phyloP scores from a whole-genome alignment of 108 stramenopile species.

The Conticribra guillardii region DNA sequence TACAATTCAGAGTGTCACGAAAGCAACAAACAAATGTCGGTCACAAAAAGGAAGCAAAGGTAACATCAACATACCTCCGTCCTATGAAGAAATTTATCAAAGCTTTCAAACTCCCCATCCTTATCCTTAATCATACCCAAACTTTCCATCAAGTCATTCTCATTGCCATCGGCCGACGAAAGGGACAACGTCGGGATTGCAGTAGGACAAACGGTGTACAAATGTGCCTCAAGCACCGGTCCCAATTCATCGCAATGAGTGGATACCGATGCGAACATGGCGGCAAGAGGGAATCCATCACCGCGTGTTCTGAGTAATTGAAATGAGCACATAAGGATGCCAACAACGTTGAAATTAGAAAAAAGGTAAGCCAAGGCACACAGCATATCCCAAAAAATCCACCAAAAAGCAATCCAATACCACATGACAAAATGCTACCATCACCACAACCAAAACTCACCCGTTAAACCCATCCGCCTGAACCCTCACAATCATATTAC shows the following conservation, averaged over 20 bases:
- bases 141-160: slow-evolving; percentile 77
- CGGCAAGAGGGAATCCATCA: slow-evolving; percentile 86
- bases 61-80: slow-evolving; percentile 55
- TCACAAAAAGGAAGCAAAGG: neutral
- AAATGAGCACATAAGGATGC: too few relatives aligned
- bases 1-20: neutral
- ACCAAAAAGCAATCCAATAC: slow-evolving; percentile 1
- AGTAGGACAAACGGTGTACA: slow-evolving; percentile 85
- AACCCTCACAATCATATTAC: slow-evolving; percentile 74
- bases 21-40: neutral
- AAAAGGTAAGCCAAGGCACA: too few relatives aligned
- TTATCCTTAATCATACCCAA: slow-evolving; percentile 83
- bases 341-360: too few relatives aligned
- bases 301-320: slow-evolving; percentile 62
- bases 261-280: slow-evolving; percentile 67
- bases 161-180: slow-evolving; percentile 41
- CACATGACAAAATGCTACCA: neutral
- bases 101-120: slow-evolving; percentile 81
- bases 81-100: slow-evolving; percentile 77
- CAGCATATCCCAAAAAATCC: neutral
- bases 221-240: slow-evolving; percentile 73
- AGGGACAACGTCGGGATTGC: slow-evolving; percentile 75
- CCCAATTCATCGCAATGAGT: slow-evolving; percentile 62
- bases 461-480: slow-evolving; percentile 91
- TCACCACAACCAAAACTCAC: slow-evolving; percentile 5